These are phyloP conservation scores for Umbelopsis vinacea DNA, from an alignment of 192 early-diverging fungal species.

Conservation along the genomic window DNA sequence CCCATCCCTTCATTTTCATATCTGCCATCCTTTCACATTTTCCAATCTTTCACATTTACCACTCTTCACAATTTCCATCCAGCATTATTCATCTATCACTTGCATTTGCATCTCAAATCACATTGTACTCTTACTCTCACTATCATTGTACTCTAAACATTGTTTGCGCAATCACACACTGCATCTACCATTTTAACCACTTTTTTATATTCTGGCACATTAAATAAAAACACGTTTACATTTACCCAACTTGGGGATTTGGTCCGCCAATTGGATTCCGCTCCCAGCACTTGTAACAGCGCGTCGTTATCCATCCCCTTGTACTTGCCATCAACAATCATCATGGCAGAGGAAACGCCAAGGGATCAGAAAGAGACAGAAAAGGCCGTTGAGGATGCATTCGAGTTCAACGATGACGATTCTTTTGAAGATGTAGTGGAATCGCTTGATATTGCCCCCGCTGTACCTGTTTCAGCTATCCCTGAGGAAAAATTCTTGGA, in stretches of 20 bases:
- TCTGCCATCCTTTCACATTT: no score
- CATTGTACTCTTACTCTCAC: no score
- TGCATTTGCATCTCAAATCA: no score
- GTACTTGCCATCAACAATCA: slow-evolving; percentile 1
- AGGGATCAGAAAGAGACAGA: slow-evolving; percentile 17
- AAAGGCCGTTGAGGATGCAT: slow-evolving; percentile 10
- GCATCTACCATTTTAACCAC: background rate
- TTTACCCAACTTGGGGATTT: slow-evolving; percentile 20
- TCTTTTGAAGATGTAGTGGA: slow-evolving; percentile 11
- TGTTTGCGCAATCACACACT: background rate
- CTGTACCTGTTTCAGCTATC: background rate
- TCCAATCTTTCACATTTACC: no score
- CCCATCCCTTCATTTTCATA: no score
- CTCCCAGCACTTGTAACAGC: background rate
- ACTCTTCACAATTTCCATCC: no score
- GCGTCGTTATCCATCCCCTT: background rate
- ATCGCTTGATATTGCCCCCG: background rate
- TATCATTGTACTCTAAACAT: no score
- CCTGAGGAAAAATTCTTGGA: background rate
- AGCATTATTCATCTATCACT: no score
- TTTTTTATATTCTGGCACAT: background rate
- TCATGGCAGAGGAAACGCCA: slow-evolving; percentile 10
- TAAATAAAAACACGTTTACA: background rate
- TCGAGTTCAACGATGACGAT: slow-evolving; percentile 1
- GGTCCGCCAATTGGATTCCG: slow-evolving; percentile 5